Evolutionary conservation across 495 filamentous ascomycete species (phyloP).

Genomic region (Penicillium steckii): DNA sequence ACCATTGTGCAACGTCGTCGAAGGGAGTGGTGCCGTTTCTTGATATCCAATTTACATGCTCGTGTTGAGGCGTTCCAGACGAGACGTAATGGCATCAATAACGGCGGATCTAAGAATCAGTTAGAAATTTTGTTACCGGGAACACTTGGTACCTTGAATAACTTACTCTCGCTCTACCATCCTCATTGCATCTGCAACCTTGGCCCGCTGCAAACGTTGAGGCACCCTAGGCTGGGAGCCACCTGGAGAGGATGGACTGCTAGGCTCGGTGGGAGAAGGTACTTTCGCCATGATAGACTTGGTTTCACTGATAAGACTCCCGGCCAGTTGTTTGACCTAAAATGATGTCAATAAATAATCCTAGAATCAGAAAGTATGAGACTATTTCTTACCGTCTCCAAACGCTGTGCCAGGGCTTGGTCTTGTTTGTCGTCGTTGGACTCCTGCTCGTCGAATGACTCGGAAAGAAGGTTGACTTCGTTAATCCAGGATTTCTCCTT

Average conservation of each 20-base stretch:
- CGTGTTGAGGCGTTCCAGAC: constrained; percentile 39
- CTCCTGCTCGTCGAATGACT: constrained; percentile 26
- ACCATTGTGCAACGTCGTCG: too few relatives aligned
- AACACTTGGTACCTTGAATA: not conserved
- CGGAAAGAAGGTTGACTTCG: constrained; percentile 57
- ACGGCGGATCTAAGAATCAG: constrained; percentile 31
- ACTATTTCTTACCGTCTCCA: constrained; percentile 36
- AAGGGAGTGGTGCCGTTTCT: too few relatives aligned
- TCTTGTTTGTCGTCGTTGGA: constrained; percentile 26
- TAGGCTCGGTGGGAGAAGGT: constrained; percentile 25
- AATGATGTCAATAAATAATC: constrained; percentile 26
- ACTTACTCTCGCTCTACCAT: constrained; percentile 68
- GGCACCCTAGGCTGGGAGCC: constrained; percentile 53
- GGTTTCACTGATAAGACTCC: constrained; percentile 51
- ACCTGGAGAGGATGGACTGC: constrained; percentile 29
- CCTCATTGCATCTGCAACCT: constrained; percentile 65
- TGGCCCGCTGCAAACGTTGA: constrained; percentile 63
- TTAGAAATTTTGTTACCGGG: too few relatives aligned
- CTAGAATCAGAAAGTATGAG: not conserved
- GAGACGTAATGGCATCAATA: constrained; percentile 40
- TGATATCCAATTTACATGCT: constrained; percentile 19
- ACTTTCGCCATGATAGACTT: constrained; percentile 36
- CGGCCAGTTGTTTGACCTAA: constrained; percentile 46
- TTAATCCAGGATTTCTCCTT: constrained; percentile 67
- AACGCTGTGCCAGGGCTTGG: constrained; percentile 29